Evolutionary conservation across 2,329 filamentous ascomycete species (phyloP).

Genomic region (Arthrobotrys iridis): DNA sequence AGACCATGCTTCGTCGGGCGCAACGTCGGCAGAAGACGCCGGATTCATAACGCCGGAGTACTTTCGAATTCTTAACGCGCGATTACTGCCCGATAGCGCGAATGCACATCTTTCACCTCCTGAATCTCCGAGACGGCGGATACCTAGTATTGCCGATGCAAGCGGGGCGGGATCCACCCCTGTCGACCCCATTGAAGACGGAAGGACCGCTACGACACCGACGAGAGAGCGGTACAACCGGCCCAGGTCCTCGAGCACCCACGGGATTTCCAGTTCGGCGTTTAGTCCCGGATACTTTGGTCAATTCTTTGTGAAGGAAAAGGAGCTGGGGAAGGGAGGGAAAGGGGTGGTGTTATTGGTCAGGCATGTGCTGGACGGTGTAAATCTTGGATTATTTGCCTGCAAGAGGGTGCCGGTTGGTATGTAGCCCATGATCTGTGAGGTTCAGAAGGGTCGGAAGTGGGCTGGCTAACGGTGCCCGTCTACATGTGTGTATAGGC

Average conservation of each 20-base stretch:
- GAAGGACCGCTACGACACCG: conserved; percentile 59
- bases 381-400: conserved; percentile 87
- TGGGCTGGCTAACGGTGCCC: neutral
- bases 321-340: conserved; percentile 84
- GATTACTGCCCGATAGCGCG: conserved; percentile 55
- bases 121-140: conserved; percentile 41
- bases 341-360: conserved; percentile 97
- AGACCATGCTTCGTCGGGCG: conserved; percentile 57
- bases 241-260: conserved; percentile 59
- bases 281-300: conserved; percentile 94
- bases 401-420: conserved; percentile 95
- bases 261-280: conserved; percentile 81
- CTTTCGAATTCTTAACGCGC: conserved; percentile 86
- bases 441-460: neutral
- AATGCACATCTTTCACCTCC: conserved; percentile 39
- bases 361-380: conserved; percentile 88
- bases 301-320: conserved; percentile 90
- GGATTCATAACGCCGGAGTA: conserved; percentile 90
- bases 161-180: conserved; percentile 55
- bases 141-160: conserved; percentile 61
- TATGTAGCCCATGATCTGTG: conserved; percentile 28
- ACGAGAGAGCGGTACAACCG: conserved; percentile 65
- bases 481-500: conserved; percentile 62
- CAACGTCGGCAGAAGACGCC: conserved; percentile 63
- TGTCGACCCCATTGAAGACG: neutral